These are phyloP conservation scores for Hygrophorus russula DNA, from an alignment of 768 basidiomycete species.

Conservation along the genomic window DNA sequence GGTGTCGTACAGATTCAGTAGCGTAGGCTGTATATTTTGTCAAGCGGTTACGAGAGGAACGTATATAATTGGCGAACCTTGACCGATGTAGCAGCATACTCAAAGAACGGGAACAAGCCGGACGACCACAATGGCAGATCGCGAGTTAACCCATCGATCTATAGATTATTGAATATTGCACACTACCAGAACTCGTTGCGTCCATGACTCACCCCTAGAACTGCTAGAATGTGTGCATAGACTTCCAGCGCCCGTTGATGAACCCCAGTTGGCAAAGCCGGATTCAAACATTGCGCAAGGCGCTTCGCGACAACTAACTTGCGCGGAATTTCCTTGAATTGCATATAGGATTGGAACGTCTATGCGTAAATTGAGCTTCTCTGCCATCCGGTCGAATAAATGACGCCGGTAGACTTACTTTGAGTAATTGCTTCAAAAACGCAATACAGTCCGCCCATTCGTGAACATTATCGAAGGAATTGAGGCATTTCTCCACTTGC, in stretches of 20 bases:
- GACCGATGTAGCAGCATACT: slow-evolving; percentile 98
- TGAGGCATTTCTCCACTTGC: slow-evolving; percentile 87
- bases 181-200: background rate
- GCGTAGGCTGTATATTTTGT: slow-evolving; percentile 47
- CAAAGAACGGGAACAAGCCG: slow-evolving; percentile 96
- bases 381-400: background rate
- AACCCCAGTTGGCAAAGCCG: slow-evolving; percentile 93
- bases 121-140: slow-evolving; percentile 93
- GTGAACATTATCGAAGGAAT: slow-evolving; percentile 89
- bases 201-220: slow-evolving; percentile 65
- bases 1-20: slow-evolving; percentile 87
- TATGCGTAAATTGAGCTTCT: slow-evolving; percentile 19
- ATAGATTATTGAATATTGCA: slow-evolving; percentile 5
- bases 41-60: slow-evolving; percentile 3
- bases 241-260: slow-evolving; percentile 96
- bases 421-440: slow-evolving; percentile 87
- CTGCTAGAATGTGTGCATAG: slow-evolving; percentile 80
- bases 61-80: slow-evolving; percentile 40
- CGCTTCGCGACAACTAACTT: slow-evolving; percentile 93
- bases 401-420: slow-evolving; percentile 34
- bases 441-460: slow-evolving; percentile 99
- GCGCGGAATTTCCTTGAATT: slow-evolving; percentile 93
- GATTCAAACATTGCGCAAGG: slow-evolving; percentile 91
- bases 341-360: slow-evolving; percentile 89
- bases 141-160: slow-evolving; percentile 79